These are phyloP conservation scores for Aphanomyces invadans DNA, from an alignment of 352 stramenopile genomes.

Conservation along the genomic window DNA sequence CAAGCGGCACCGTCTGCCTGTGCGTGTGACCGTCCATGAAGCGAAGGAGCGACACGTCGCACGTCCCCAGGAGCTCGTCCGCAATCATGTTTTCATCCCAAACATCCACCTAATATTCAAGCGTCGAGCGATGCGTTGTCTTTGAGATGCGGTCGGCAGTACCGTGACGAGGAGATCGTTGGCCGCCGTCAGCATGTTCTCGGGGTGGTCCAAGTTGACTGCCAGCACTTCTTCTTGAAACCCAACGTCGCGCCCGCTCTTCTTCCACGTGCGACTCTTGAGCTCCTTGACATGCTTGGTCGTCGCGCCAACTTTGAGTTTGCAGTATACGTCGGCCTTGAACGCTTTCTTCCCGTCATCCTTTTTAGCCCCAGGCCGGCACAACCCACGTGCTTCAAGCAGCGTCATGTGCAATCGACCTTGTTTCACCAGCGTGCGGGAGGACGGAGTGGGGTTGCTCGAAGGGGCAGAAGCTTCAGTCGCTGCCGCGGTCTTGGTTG, in stretches of 20 bases:
- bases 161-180: conserved; percentile 53
- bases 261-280: conserved; percentile 82
- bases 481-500: conserved; percentile 27
- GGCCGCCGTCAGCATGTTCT: conserved; percentile 48
- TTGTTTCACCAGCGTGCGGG: conserved; percentile 46
- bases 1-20: conserved; percentile 52
- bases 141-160: no score
- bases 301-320: conserved; percentile 63
- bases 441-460: conserved; percentile 27
- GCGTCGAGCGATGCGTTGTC: no score
- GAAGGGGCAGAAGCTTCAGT: not conserved
- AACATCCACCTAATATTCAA: conserved; percentile 67
- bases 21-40: conserved; percentile 67
- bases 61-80: conserved; percentile 74
- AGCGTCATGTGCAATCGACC: conserved; percentile 65
- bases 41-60: conserved; percentile 58
- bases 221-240: conserved; percentile 81
- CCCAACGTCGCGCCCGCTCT: conserved; percentile 58
- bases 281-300: conserved; percentile 54
- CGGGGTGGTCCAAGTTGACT: conserved; percentile 78
- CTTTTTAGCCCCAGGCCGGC: conserved; percentile 38
- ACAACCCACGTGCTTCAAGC: conserved; percentile 53
- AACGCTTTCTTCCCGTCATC: conserved; percentile 54
- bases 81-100: conserved; percentile 84
- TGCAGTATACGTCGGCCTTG: conserved; percentile 74